Percentiles rank a stretch among this genome's conserved stretches.
Conservation (phyloP, 768 basidiomycete species). For the Lentinus brumalis region DNA sequence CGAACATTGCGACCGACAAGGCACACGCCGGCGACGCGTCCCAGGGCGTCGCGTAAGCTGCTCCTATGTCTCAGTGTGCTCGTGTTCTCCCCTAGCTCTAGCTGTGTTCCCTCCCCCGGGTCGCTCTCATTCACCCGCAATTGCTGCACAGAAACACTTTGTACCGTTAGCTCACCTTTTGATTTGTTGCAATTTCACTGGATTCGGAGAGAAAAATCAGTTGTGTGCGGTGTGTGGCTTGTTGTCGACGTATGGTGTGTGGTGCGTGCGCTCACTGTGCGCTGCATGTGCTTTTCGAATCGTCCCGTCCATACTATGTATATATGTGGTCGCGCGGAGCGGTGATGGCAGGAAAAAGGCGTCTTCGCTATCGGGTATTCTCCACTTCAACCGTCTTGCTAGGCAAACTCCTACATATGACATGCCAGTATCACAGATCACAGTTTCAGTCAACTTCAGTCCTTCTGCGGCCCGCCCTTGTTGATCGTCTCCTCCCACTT, state of each 20-base stretch:
- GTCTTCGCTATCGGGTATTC: too few species aligned
- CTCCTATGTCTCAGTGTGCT: background rate
- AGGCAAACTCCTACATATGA: too few species aligned
- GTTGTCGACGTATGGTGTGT: background rate
- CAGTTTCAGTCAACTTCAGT: too few species aligned
- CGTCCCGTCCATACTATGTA: too few species aligned
- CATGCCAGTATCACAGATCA: too few species aligned
- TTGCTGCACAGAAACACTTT: slow-evolving; percentile 19
- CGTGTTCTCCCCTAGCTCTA: background rate
- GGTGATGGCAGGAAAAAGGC: too few species aligned
- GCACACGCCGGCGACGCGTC: slow-evolving; percentile 35
- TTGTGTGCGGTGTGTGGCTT: background rate
- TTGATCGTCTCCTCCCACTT: slow-evolving; percentile 23
- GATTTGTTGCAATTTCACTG: slow-evolving; percentile 13
- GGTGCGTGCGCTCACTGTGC: too few species aligned
- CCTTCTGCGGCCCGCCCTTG: too few species aligned
- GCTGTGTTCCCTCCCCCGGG: slow-evolving; percentile 3
- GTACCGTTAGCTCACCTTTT: slow-evolving; percentile 20
- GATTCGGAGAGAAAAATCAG: slow-evolving; percentile 15
- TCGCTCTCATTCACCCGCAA: background rate
- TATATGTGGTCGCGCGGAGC: too few species aligned
- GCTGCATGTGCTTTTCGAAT: too few species aligned
- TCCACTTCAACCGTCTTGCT: too few species aligned
- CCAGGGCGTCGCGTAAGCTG: slow-evolving; percentile 30
- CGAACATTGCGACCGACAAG: slow-evolving; percentile 39